Conservation (phyloP, 2,329 filamentous ascomycete species). For the Aspergillus candidus region DNA sequence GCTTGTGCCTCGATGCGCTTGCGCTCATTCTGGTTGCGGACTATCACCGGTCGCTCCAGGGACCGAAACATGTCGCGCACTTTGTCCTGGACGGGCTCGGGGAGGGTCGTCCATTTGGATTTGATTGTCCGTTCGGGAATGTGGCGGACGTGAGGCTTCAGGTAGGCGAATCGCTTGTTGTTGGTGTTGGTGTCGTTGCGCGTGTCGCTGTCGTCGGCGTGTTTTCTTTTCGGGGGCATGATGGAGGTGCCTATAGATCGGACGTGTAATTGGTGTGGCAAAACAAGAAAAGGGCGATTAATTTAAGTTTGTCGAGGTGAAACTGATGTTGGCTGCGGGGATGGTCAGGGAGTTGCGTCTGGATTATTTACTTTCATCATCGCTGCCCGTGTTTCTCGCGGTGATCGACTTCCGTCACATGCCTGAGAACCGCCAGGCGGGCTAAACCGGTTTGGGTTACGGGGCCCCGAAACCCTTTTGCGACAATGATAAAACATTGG, state of each 20-base stretch:
- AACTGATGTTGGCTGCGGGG: too few species aligned
- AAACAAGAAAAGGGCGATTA: too few species aligned
- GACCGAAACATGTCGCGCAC: slow-evolving; percentile 38
- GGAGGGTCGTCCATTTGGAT: slow-evolving; percentile 41
- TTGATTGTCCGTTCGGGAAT: slow-evolving; percentile 40
- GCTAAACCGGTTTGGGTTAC: too few species aligned
- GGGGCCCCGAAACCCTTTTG: too few species aligned
- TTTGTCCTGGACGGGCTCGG: slow-evolving; percentile 38
- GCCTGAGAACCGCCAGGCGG: too few species aligned
- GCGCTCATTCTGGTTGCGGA: slow-evolving; percentile 36
- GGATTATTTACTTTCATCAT: too few species aligned
- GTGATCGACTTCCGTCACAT: too few species aligned
- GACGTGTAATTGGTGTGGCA: neutral
- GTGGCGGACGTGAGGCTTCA: slow-evolving; percentile 37
- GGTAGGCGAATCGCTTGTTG: slow-evolving; percentile 32
- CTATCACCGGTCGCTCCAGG: slow-evolving; percentile 39
- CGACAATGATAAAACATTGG: too few species aligned
- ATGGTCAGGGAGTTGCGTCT: too few species aligned
- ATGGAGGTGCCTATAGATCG: neutral
- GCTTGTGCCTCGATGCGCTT: slow-evolving; percentile 39
- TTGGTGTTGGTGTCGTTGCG: slow-evolving; percentile 17
- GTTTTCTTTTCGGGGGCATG: slow-evolving; percentile 26
- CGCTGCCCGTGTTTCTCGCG: too few species aligned
- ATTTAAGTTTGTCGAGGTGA: too few species aligned
- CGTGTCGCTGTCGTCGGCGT: slow-evolving; percentile 13